phyloP scores from a whole-genome alignment of 805 yeast genomes.

The Zygosaccharomyces lentus region DNA sequence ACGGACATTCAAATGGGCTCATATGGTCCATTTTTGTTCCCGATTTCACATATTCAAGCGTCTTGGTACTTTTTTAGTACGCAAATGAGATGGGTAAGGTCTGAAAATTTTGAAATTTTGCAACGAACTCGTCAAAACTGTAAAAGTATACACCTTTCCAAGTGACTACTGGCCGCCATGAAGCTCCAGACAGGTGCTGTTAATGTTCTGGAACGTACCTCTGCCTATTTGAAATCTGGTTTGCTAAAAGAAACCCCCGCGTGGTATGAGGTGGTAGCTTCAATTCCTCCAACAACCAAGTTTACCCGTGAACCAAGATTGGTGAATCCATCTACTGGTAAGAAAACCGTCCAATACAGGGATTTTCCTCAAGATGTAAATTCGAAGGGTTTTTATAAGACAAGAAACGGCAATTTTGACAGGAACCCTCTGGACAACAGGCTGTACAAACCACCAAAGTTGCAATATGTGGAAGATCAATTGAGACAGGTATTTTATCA shows the following conservation, averaged over 20 bases:
- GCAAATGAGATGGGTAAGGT: not conserved
- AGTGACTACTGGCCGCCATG: constrained; percentile 36
- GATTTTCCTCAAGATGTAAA: constrained; percentile 13
- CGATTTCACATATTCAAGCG: not conserved
- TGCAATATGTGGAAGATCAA: constrained; percentile 56
- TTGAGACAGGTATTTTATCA: constrained; percentile 76
- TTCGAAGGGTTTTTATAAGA: constrained; percentile 32
- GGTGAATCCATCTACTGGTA: constrained; percentile 24
- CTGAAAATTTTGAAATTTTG: constrained; percentile 4
- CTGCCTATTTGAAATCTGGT: constrained; percentile 68
- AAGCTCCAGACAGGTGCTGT: constrained; percentile 75
- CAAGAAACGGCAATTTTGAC: constrained; percentile 29
- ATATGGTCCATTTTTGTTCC: not conserved
- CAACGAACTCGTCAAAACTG: not conserved
- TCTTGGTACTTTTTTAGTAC: constrained; percentile 8
- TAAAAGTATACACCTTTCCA: not conserved
- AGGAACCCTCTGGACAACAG: constrained; percentile 16
- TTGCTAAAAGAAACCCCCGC: constrained; percentile 69
- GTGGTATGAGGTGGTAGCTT: constrained; percentile 84
- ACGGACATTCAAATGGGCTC: not conserved
- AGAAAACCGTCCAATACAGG: constrained; percentile 17
- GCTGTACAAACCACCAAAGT: constrained; percentile 30
- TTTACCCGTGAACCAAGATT: constrained; percentile 37
- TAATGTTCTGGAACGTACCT: constrained; percentile 73
- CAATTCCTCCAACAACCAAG: constrained; percentile 72